A percentile compares a stretch with the other conserved stretches of the same genome.
phyloP scores from a whole-genome alignment of 805 yeast genomes.

The Wickerhamomyces queroliae region DNA sequence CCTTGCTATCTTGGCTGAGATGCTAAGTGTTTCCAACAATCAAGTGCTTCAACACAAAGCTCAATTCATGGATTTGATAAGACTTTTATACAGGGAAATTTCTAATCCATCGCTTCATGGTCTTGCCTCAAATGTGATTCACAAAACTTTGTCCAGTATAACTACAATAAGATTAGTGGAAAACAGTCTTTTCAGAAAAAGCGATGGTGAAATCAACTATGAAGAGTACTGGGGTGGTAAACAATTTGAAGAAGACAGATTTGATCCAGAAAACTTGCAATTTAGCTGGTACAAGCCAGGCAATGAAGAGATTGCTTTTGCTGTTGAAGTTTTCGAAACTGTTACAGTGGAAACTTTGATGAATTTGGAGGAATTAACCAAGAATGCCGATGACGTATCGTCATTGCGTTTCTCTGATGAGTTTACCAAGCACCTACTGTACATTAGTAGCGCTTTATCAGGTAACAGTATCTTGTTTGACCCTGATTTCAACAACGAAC shows the following conservation, averaged over 20 bases:
- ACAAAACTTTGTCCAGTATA: constrained; percentile 58
- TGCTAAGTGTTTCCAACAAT: constrained; percentile 61
- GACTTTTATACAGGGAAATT: constrained; percentile 22
- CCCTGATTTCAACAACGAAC: constrained; percentile 46
- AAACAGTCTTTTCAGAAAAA: constrained; percentile 45
- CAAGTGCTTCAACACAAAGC: constrained; percentile 36
- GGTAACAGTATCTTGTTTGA: constrained; percentile 73
- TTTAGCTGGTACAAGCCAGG: constrained; percentile 78
- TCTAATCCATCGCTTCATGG: constrained; percentile 53
- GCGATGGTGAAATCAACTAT: constrained; percentile 25
- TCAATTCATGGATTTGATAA: constrained; percentile 36
- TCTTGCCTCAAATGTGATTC: constrained; percentile 55
- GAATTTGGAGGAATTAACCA: constrained; percentile 32
- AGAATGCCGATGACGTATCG: constrained; percentile 18
- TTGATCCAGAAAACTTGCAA: constrained; percentile 39
- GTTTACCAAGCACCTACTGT: constrained; percentile 47
- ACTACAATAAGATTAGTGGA: constrained; percentile 58
- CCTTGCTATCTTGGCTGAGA: constrained; percentile 61
- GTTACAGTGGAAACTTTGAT: constrained; percentile 39
- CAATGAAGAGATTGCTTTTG: constrained; percentile 47
- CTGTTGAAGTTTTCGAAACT: constrained; percentile 49
- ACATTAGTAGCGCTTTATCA: constrained; percentile 53
- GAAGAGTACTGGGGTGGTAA: constrained; percentile 72
- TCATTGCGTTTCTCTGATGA: constrained; percentile 40
- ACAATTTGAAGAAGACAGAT: constrained; percentile 50